phyloP scores from a whole-genome alignment of 306 rosid genomes.

The Sicyos baderoa region DNA sequence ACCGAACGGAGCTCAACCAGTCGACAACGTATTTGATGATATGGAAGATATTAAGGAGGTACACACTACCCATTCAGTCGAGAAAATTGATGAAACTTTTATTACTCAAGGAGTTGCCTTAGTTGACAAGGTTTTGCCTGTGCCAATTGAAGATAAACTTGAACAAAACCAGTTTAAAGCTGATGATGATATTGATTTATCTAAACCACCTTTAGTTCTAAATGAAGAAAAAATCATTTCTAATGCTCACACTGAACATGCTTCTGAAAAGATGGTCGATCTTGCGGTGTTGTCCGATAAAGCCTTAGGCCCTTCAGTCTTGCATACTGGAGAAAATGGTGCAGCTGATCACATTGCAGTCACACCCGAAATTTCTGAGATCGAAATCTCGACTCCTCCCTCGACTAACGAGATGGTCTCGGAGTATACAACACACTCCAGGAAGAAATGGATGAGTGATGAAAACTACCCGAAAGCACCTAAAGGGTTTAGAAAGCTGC shows the following conservation, averaged over 20 bases:
- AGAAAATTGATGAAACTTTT: conserved; percentile 28
- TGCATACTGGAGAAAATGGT: conserved; percentile 31
- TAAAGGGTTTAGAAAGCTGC: conserved; percentile 84
- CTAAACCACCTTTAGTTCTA: conserved; percentile 35
- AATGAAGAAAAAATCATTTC: conserved; percentile 36
- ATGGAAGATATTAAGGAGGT: conserved; percentile 33
- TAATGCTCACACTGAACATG: conserved; percentile 18
- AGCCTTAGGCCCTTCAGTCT: conserved; percentile 23
- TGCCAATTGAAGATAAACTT: conserved; percentile 25
- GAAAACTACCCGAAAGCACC: conserved; percentile 65
- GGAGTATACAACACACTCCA: conserved; percentile 41
- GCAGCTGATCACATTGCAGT: conserved; percentile 27
- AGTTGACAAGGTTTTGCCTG: conserved; percentile 21
- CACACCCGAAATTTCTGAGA: conserved; percentile 38
- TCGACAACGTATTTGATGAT: conserved; percentile 19
- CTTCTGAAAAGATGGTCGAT: conserved; percentile 29
- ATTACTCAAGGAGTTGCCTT: conserved; percentile 21
- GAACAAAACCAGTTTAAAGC: conserved; percentile 22
- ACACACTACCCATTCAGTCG: conserved; percentile 28
- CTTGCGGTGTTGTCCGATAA: conserved; percentile 34
- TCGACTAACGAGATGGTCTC: conserved; percentile 32
- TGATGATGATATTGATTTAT: conserved; percentile 27
- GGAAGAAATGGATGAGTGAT: conserved; percentile 91
- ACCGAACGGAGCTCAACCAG: conserved; percentile 27
- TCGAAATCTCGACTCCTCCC: conserved; percentile 59